Conservation (phyloP, 805 yeast genomes). For the Metschnikowia kunwiensis region DNA sequence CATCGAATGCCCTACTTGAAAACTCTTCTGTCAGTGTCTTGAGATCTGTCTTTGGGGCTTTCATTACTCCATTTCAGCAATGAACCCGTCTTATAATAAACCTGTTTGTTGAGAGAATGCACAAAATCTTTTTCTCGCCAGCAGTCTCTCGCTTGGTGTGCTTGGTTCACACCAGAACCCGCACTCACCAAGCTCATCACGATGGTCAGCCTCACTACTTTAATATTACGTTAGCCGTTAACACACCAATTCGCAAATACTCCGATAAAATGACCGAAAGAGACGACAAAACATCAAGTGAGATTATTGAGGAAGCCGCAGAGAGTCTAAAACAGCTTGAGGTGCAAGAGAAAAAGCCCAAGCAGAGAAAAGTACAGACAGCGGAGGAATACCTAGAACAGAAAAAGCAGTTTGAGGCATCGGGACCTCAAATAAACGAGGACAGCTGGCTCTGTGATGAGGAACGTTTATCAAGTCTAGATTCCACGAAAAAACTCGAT, state of each 20-base stretch:
- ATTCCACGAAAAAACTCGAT: conserved; percentile 45
- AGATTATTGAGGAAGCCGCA: background rate
- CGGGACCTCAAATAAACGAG: conserved; percentile 59
- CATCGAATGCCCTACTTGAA: too few relatives aligned
- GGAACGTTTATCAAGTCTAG: conserved; percentile 24
- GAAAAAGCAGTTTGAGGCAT: conserved; percentile 42
- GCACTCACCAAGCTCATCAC: background rate
- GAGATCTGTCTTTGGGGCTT: too few relatives aligned
- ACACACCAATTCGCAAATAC: background rate
- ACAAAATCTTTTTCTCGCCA: too few relatives aligned
- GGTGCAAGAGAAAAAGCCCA: conserved; percentile 11
- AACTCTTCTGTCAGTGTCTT: too few relatives aligned
- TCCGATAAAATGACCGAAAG: background rate
- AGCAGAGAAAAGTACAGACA: conserved; percentile 62
- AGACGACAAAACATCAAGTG: background rate
- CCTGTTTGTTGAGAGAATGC: too few relatives aligned
- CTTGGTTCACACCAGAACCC: background rate
- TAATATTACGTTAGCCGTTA: too few relatives aligned
- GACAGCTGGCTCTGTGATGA: conserved; percentile 40
- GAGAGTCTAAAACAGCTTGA: conserved; percentile 3
- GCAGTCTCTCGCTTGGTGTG: too few relatives aligned
- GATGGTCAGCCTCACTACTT: too few relatives aligned
- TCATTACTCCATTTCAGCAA: too few relatives aligned
- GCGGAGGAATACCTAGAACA: conserved; percentile 61
- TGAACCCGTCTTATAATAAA: too few relatives aligned